Evolutionary conservation across 73 alveolate genomes (phyloP).

Genomic region (Paramecium biaurelia): DNA sequence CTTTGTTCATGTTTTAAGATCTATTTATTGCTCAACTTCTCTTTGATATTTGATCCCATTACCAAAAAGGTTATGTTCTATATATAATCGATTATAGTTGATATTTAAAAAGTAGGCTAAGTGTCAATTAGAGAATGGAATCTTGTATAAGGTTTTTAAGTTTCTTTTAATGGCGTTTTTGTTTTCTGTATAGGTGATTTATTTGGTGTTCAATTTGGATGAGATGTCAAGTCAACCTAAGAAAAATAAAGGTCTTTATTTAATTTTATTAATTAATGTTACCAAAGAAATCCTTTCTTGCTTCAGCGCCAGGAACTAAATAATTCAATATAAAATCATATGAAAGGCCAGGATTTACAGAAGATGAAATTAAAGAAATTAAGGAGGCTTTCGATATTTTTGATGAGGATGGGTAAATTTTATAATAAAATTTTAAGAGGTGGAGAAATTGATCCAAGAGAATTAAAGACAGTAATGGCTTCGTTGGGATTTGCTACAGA

Average conservation of each 20-base stretch:
- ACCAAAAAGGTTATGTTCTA: too few relatives aligned
- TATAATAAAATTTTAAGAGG: not conserved
- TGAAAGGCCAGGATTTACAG: constrained; percentile 72
- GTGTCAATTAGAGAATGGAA: not conserved
- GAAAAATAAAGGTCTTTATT: constrained; percentile 10
- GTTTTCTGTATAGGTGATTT: not conserved
- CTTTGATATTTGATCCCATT: not conserved
- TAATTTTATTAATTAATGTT: not conserved
- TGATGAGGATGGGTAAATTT: constrained; percentile 25
- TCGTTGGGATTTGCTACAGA: constrained; percentile 62
- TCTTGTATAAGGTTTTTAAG: not conserved
- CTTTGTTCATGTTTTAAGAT: not conserved
- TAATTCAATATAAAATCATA: constrained; percentile 65
- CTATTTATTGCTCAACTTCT: not conserved
- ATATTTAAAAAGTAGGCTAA: not conserved
- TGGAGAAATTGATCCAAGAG: constrained; percentile 40
- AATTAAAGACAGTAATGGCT: constrained; percentile 13
- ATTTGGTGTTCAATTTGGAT: not conserved
- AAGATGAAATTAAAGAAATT: constrained; percentile 74
- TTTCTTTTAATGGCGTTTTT: not conserved
- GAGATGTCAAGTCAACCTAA: not conserved
- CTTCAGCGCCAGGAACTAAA: not conserved
- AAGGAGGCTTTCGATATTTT: constrained; percentile 63
- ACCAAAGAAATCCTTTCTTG: not conserved
- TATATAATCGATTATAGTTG: too few relatives aligned